Evolutionary conservation across 2,329 filamentous ascomycete species (phyloP), one percentile per base, ranked within the genome.

Genomic region (Talaromyces piceae): DNA sequence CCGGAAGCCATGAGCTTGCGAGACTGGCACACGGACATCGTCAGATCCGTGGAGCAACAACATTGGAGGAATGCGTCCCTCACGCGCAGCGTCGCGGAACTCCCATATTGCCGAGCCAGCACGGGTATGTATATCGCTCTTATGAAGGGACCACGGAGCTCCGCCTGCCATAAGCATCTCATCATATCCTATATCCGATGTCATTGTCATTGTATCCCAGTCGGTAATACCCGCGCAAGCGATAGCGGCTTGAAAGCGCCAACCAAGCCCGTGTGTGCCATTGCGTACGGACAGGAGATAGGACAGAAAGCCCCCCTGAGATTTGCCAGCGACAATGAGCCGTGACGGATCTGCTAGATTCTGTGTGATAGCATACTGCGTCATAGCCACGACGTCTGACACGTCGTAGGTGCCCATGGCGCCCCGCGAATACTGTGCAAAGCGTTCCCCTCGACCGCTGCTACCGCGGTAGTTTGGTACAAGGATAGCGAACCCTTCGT

Each of bases 401-500:
- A 56, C 54, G 30, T 56, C 57, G 43, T 54, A 49, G 5, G 45
- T 26, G 18, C 57, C 57, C 7, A 54, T 44, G 20, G 47, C 51
- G 16, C 55, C 55, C 28, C 51, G 39, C 22, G 53, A 51, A 28
- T 56, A 53, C 13, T 51, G 46, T 9, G 49, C 51, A 41, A 56
- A 56, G 20, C 37, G n/a, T 39, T 54, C 30, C n/a, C 57, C 55
- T 23, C 55, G 55, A 13, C 55, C 53, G 11, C 48, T 57, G 41
- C 57, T 54, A 33, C 57, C 57, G 30, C 56, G 55, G 46, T 57
- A 58, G 47, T 58, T 58, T 16, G 55, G 57, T 25, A 50, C 49
- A n/a, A 58, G 39, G 11, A 58, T 51, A 16, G 47, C 57, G 39
- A 52, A 58, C 26, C 57, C 57, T 12, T 46, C 51, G 8, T 49